Conservation (phyloP, 2,329 filamentous ascomycete species). For the Colletotrichum camelliae region DNA sequence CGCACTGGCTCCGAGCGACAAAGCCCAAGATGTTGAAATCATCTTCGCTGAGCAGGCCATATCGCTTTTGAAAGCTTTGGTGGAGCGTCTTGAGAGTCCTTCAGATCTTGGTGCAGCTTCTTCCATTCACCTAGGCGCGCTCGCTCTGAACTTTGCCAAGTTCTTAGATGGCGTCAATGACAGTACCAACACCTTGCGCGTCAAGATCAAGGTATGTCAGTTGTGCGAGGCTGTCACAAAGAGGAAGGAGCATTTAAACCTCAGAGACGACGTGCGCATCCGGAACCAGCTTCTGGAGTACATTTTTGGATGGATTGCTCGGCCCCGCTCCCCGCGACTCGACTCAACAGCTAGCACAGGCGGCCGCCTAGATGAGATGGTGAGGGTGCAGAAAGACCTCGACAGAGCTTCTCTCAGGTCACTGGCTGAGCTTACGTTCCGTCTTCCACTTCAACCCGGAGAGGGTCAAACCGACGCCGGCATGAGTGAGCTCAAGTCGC, state of each 20-base stretch:
- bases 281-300: conserved; percentile 72
- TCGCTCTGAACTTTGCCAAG: conserved; percentile 71
- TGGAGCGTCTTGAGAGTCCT: conserved; percentile 68
- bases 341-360: conserved; percentile 42
- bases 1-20: conserved; percentile 54
- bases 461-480: conserved; percentile 71
- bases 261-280: conserved; percentile 72
- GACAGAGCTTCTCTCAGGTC: conserved; percentile 70
- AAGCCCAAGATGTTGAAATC: conserved; percentile 64
- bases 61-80: conserved; percentile 65
- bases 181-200: conserved; percentile 59
- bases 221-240: conserved; percentile 69
- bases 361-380: conserved; percentile 60
- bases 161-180: conserved; percentile 67
- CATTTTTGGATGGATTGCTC: conserved; percentile 72
- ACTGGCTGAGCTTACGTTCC: conserved; percentile 70
- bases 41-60: conserved; percentile 72
- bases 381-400: conserved; percentile 67
- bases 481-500: conserved; percentile 71
- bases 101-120: conserved; percentile 67
- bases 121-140: conserved; percentile 66
- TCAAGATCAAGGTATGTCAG: conserved; percentile 74
- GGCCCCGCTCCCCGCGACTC: conserved; percentile 57
- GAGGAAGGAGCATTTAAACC: conserved; percentile 71
- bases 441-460: conserved; percentile 68